phyloP scores from a whole-genome alignment of 2,329 filamentous ascomycete species.

The Cordyceps militaris region DNA sequence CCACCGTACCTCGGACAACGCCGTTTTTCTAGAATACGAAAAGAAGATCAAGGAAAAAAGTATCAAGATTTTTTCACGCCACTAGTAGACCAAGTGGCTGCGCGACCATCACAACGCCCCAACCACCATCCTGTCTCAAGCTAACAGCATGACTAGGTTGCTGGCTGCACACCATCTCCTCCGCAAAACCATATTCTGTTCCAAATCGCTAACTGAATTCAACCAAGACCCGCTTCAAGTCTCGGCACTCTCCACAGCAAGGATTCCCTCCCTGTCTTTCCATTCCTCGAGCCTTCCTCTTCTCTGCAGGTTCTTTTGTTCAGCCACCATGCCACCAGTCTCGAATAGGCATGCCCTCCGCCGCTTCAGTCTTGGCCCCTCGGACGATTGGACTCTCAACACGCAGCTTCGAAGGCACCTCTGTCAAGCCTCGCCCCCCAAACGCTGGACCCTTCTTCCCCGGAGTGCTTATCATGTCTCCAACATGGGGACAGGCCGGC shows the following conservation, averaged over 20 bases:
- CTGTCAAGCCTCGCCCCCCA: neutral
- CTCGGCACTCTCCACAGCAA: slow-evolving; percentile 5
- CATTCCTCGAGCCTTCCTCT: neutral
- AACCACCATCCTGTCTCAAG: neutral
- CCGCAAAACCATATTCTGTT: slow-evolving; percentile 4
- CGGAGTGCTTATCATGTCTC: slow-evolving; percentile 6
- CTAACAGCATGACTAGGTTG: neutral
- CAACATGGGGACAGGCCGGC: neutral
- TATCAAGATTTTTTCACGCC: neutral
- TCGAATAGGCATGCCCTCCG: slow-evolving; percentile 19
- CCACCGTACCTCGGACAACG: too few relatives aligned
- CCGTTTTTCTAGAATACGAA: neutral
- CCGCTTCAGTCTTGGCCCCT: slow-evolving; percentile 18
- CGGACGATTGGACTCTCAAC: neutral
- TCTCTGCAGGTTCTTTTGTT: slow-evolving; percentile 17
- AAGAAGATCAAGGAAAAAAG: neutral
- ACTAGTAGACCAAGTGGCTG: neutral
- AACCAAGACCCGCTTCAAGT: neutral
- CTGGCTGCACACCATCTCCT: slow-evolving; percentile 3
- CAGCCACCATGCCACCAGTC: slow-evolving; percentile 14
- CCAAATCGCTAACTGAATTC: slow-evolving; percentile 2
- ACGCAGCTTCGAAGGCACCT: neutral
- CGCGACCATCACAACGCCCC: neutral
- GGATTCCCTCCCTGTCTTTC: neutral
- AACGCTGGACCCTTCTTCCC: slow-evolving; percentile 8